phyloP scores from a whole-genome alignment of 2,329 filamentous ascomycete genomes.

The Xylaria sp. region DNA sequence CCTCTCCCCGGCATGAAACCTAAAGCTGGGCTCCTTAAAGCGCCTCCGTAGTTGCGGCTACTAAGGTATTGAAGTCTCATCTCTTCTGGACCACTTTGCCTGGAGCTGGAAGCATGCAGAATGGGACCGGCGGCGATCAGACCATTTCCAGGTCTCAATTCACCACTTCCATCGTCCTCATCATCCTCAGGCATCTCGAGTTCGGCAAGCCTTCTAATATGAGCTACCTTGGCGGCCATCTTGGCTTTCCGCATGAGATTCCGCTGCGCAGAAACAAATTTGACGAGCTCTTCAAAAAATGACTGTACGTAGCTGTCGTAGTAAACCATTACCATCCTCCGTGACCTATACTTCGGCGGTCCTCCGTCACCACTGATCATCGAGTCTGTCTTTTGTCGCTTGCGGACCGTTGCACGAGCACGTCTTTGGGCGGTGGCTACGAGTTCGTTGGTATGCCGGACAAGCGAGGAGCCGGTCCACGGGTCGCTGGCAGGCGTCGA shows the following conservation, averaged over 20 bases:
- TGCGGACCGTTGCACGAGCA: conserved; percentile 61
- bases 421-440: conserved; percentile 58
- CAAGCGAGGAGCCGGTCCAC: conserved; percentile 51
- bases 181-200: conserved; percentile 66
- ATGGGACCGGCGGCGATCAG: conserved; percentile 42
- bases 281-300: conserved; percentile 83
- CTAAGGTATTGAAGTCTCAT: conserved; percentile 54
- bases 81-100: conserved; percentile 38
- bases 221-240: conserved; percentile 80
- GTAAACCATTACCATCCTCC: conserved; percentile 86
- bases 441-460: conserved; percentile 58
- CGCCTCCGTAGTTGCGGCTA: conserved; percentile 53
- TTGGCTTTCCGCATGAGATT: conserved; percentile 90
- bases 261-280: conserved; percentile 80
- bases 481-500: conserved; percentile 52
- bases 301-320: conserved; percentile 90
- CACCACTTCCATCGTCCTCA: conserved; percentile 51
- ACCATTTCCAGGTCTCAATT: conserved; percentile 45
- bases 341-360: conserved; percentile 71
- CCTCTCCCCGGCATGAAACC: conserved; percentile 44
- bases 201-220: conserved; percentile 70
- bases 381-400: conserved; percentile 63
- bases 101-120: conserved; percentile 25
- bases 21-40: conserved; percentile 37
- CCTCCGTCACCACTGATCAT: conserved; percentile 60